These are phyloP conservation scores for Paxillus ammoniavirescens DNA, from an alignment of 768 basidiomycete species.

Conservation along the genomic window DNA sequence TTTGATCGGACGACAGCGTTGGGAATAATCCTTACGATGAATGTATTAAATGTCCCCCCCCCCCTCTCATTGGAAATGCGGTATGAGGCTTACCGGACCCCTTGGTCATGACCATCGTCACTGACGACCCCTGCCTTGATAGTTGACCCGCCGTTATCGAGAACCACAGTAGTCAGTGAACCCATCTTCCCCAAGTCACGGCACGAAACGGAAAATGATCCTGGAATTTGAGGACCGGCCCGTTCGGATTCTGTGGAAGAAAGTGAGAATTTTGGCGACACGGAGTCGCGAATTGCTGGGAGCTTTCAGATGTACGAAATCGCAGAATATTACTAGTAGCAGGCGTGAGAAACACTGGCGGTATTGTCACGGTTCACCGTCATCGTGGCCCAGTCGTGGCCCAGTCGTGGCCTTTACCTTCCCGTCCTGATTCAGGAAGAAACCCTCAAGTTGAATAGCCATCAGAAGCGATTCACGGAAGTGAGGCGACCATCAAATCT, in stretches of 20 bases:
- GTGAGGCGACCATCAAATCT: not conserved
- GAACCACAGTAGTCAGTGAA: slow-evolving; percentile 49
- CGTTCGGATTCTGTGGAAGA: not conserved
- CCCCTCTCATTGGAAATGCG: not conserved
- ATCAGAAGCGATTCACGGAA: not conserved
- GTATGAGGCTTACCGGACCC: slow-evolving; percentile 21
- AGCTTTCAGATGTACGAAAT: not conserved
- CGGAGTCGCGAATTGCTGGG: not conserved
- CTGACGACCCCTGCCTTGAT: slow-evolving; percentile 71
- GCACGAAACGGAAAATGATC: not conserved
- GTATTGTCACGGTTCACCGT: not conserved
- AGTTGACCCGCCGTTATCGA: slow-evolving; percentile 86
- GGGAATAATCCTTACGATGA: slow-evolving; percentile 53
- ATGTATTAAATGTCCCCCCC: slow-evolving; percentile 1
- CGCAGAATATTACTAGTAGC: not conserved
- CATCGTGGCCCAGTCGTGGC: not conserved
- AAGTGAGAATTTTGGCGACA: not conserved
- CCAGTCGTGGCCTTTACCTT: too few species aligned
- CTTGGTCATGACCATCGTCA: slow-evolving; percentile 20
- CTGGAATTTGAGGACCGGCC: not conserved
- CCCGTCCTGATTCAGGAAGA: too few species aligned
- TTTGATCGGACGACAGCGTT: slow-evolving; percentile 88
- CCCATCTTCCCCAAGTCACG: not conserved
- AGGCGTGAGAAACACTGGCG: not conserved
- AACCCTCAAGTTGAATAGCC: not conserved